Evolutionary conservation across 2,329 filamentous ascomycete species (phyloP), one percentile per base, ranked within the genome.

Genomic region (Biscogniauxia mediterranea): DNA sequence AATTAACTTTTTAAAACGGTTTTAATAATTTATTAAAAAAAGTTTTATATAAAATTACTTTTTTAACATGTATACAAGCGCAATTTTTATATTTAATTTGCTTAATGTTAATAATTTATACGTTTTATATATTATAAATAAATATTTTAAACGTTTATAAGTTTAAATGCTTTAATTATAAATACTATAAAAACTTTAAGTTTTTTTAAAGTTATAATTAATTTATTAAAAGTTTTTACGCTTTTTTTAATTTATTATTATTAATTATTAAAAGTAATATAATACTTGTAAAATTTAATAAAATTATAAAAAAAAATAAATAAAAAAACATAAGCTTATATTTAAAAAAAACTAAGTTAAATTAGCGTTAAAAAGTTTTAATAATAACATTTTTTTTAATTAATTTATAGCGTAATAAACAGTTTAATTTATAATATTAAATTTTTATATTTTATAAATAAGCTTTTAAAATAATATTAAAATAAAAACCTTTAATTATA

Each of bases 381-480:
- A 52, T 52, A 19, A 52, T 23, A 23, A 23, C 5, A 19, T 19
- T 52, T 52, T 20, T n/a, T 20, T 8, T 52, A 23, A 3, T 23
- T 11, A 6, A 21, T 52, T 52, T 52, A 52, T n/a, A 21, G 4
- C 19, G 19, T 23, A 52, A 52, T 52, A 52, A 23, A 13, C 23
- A 23, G 9, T 52, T 52, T 23, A 52, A 23, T 20, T 19, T 21
- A 21, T 52, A 52, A 52, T 21, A 52, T 52, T 52, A 52, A n/a
- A 52, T n/a, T 23, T 52, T 51, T 19, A 51, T 8, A 38, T 52
- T 52, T 52, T 19, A 21, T 21, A 23, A 52, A 52, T 19, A 21
- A 51, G 20, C n/a, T 51, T 51, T 51, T 52, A 20, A 52, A 23
- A 52, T 52, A 52, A 52, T 52, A 52, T 52, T 52, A 23, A 20